Conservation (phyloP, 1,284 basidiomycete species). For the Sporisorium graminicola region DNA sequence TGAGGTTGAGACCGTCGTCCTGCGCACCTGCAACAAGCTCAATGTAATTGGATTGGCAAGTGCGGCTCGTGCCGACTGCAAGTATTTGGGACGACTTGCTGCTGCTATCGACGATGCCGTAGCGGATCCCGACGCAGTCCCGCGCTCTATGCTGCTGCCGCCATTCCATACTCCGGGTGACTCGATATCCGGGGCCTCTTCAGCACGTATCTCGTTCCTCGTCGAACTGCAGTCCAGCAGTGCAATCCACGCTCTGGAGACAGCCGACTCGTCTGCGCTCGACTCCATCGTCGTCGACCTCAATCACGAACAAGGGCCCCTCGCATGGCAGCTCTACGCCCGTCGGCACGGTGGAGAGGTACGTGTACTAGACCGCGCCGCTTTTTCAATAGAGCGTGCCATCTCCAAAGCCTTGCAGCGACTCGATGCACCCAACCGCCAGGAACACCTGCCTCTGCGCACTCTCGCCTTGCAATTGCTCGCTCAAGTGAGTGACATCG, state of each 20-base stretch:
- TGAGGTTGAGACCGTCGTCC: slow-evolving; percentile 43
- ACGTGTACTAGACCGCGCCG: slow-evolving; percentile 44
- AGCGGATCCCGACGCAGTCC: neutral
- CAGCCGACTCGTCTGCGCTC: slow-evolving; percentile 1
- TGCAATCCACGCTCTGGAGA: slow-evolving; percentile 16
- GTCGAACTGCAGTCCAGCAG: slow-evolving; percentile 33
- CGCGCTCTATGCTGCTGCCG: slow-evolving; percentile 17
- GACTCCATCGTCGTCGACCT: slow-evolving; percentile 28
- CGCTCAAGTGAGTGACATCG: slow-evolving; percentile 44
- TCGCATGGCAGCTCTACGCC: slow-evolving; percentile 38
- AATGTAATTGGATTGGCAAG: slow-evolving; percentile 18
- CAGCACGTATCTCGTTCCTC: slow-evolving; percentile 25
- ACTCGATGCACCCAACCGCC: slow-evolving; percentile 28
- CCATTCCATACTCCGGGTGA: slow-evolving; percentile 6
- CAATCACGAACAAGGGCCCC: slow-evolving; percentile 42
- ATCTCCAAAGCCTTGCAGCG: slow-evolving; percentile 39
- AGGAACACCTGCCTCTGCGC: slow-evolving; percentile 26
- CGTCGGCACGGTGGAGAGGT: slow-evolving; percentile 21
- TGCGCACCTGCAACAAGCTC: slow-evolving; percentile 38
- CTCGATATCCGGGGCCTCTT: slow-evolving; percentile 7
- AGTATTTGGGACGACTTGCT: slow-evolving; percentile 18
- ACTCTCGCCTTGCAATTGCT: slow-evolving; percentile 46
- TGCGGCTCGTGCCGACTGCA: slow-evolving; percentile 21
- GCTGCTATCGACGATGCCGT: neutral
- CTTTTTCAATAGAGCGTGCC: slow-evolving; percentile 49